Base-by-base conservation (phyloP, 148 eudicot species). In the Diospyros lotus region DNA sequence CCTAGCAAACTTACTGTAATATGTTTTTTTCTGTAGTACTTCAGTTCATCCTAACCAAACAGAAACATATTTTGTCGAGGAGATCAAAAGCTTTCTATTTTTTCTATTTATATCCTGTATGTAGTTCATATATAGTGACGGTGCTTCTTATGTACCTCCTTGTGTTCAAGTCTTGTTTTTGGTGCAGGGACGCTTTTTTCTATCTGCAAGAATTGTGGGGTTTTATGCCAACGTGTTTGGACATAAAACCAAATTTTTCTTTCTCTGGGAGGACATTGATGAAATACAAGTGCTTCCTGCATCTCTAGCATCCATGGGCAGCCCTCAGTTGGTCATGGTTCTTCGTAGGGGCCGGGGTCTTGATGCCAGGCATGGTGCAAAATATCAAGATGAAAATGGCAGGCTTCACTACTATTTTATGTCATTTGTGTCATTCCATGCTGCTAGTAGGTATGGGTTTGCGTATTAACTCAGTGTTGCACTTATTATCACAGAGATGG, bases 241-340 rank as follows among this genome's bases (percentile, higher is more conserved):
- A 55, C 94, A 89, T 64, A 93, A 88, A 73, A 89, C 94, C 54
- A 89, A 79, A 68, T 87, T 93, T 78, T 93, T 80, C 84, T 93
- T 91, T 75, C 81, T 93, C 0, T 93, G 93, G 96, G 96, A 91
- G 58, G 98, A 93, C 78, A 88, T 93, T 68, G 90, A 93, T 72
- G 92, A 93, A 75, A 84, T 93, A 72, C 89, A 89, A 74, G 91
- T 88, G 66, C 90, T 81, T 17, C 81, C 90, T 55, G 94, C 94
- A 12, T 82, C 89, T 59, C 78, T 91, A 67, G 74, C 96, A 66
- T 86, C 98, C 13, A 69, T 93, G 52, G 93, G 96, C 43, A 90
- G 96, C 75, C 96, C 98, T 46, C 79, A 87, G 55, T 77, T 93
- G 68, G 82, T 89, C 68, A 85, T 93, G 69, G 81, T 89, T 66